A percentile compares a stretch with the other conserved stretches of the same genome.
Evolutionary conservation across 768 basidiomycete species (phyloP).

Genomic region (Mycena alexandri): DNA sequence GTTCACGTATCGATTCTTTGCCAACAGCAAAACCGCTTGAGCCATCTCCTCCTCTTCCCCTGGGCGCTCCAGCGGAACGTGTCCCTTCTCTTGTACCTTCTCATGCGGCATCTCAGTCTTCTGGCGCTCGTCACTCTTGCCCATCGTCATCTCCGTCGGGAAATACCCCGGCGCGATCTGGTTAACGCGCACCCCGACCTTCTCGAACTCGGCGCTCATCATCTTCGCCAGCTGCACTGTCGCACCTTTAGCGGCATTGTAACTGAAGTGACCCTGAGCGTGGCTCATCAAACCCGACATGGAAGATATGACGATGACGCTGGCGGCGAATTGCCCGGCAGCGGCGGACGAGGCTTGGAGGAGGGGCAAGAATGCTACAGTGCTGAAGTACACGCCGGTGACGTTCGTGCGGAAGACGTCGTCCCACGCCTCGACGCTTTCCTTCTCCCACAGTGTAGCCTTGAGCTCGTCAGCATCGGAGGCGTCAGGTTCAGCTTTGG

Average conservation of each 20-base stretch:
- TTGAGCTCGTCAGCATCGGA: too few species aligned
- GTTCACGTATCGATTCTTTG: conserved; percentile 15
- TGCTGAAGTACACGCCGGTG: conserved; percentile 53
- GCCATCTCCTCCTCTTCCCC: conserved; percentile 27
- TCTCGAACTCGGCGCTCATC: conserved; percentile 52
- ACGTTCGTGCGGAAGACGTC: conserved; percentile 50
- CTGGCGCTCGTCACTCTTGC: conserved; percentile 15
- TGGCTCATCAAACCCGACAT: conserved; percentile 57
- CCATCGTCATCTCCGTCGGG: conserved; percentile 51
- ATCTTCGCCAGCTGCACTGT: conserved; percentile 50
- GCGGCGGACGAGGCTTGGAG: conserved; percentile 44
- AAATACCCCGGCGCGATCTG: conserved; percentile 52
- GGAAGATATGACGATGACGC: conserved; percentile 57
- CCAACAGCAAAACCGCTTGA: conserved; percentile 9
- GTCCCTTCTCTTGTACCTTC: conserved; percentile 8
- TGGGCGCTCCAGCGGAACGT: conserved; percentile 16
- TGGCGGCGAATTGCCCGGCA: conserved; percentile 45
- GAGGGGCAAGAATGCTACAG: conserved; percentile 60
- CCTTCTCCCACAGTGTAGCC: neutral
- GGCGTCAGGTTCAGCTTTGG: neutral
- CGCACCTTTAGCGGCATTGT: conserved; percentile 58
- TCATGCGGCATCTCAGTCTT: conserved; percentile 14
- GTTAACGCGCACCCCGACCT: conserved; percentile 50
- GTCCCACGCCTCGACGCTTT: conserved; percentile 43
- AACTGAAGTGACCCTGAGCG: conserved; percentile 58